Evolutionary conservation across 1,139 yeast species (phyloP).

Genomic region (Arxiozyma slooffiae): DNA sequence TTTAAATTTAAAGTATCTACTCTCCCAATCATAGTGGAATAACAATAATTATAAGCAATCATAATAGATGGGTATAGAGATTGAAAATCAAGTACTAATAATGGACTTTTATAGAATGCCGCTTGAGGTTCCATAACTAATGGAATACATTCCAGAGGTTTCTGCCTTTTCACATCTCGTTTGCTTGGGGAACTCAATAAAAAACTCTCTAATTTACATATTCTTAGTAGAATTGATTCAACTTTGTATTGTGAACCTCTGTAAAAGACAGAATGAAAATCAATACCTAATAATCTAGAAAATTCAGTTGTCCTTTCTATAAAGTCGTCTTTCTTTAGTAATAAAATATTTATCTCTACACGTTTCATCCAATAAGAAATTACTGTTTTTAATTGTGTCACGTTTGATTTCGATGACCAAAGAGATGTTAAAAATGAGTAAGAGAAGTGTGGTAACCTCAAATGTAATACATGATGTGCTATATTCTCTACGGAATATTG

Average conservation of each 20-base stretch:
- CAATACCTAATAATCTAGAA: slow-evolving; percentile 80
- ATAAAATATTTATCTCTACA: slow-evolving; percentile 38
- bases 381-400: slow-evolving; percentile 32
- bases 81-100: slow-evolving; percentile 84
- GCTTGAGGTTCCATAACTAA: slow-evolving; percentile 88
- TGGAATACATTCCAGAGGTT: slow-evolving; percentile 80
- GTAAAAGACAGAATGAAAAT: slow-evolving; percentile 75
- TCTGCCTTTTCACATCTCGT: slow-evolving; percentile 72
- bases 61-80: slow-evolving; percentile 87
- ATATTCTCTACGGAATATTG: slow-evolving; percentile 74
- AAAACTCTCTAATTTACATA: slow-evolving; percentile 67
- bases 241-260: slow-evolving; percentile 92
- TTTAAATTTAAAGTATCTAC: slow-evolving; percentile 44
- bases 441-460: slow-evolving; percentile 54
- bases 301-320: slow-evolving; percentile 69
- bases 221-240: slow-evolving; percentile 66
- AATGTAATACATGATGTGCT: slow-evolving; percentile 55
- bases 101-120: slow-evolving; percentile 75
- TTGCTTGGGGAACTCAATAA: slow-evolving; percentile 72
- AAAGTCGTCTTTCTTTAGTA: slow-evolving; percentile 56
- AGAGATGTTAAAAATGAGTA: slow-evolving; percentile 44
- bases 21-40: slow-evolving; percentile 74
- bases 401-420: slow-evolving; percentile 32
- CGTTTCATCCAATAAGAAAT: slow-evolving; percentile 46
- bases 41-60: slow-evolving; percentile 88